Base-by-base conservation (phyloP, 2,329 filamentous ascomycete genomes). In the Pestalotiopsis sp. region DNA sequence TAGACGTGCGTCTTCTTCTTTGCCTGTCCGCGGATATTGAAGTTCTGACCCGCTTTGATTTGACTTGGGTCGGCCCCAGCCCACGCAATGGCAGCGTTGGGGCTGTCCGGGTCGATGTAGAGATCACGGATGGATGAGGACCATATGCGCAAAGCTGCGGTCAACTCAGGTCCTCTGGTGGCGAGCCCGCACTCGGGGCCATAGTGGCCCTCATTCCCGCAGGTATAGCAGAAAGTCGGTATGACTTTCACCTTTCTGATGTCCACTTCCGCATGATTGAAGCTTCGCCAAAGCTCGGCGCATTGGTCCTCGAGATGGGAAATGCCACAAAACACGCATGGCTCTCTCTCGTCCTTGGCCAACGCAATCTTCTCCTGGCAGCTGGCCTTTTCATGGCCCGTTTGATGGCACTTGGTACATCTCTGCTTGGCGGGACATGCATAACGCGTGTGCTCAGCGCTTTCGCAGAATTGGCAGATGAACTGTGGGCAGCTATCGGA, bases 231-330 rank as follows among this genome's bases (percentile, higher is more conserved):
- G 66, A 83, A 86, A 0, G 83, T 78, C 0, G 83, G 82, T 23
- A 91, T 82, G 38, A 78, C 76, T 63, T 79, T 79, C 52, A 90
- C 87, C 69, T 83, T 88, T 68, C 80, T 82, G 63, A 83, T 79
- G 14, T 78, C 78, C 17, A 79, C 75, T 11, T 79, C 73, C 14
- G 80, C 77, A 2, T 82, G 83, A 13, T 80, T 77, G 75, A 86
- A 91, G 20, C 84, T 88, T 68, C 86, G 83, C 90, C 90, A 93
- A 27, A 91, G 80, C 62, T 84, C 81, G 66, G 86, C 84, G 76
- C 92, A 93, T 2, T 85, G 79, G 13, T 81, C 76, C 75, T 93
- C 91, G 9, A 84, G 72, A 73, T 94, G 92, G 9, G 85, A 81
- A 6, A 84, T 84, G 52, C 80, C 80, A 77, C 92, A 94, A 41